Evolutionary conservation across 2,329 filamentous ascomycete species (phyloP), one percentile per base, ranked within the genome.

Genomic region (Sclerotiophoma versabilis): DNA sequence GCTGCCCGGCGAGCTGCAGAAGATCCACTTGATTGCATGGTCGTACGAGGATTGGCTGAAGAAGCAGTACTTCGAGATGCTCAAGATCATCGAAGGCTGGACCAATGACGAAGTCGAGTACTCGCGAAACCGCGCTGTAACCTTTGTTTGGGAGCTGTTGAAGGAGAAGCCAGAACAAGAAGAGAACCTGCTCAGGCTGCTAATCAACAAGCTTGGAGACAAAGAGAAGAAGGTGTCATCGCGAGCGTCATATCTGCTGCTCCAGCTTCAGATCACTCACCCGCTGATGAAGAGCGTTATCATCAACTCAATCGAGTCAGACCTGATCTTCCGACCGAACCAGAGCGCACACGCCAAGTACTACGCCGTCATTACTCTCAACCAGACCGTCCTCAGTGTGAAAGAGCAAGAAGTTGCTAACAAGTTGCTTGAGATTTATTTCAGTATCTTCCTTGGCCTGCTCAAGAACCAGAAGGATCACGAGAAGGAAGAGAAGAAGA

Each of bases 101-200:
- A 96, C 91, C 73, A 91, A 90, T 49, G 95, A 99, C 66, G 95
- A 98, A 77, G 90, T 99, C 48, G 91, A 96, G 70, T 98, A 93
- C 76, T 92, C 96, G 33, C 88, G 96, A 57, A 90, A 88, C 42
- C 87, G 91, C 62, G 90, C 93, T 3, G 83, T 99, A 37, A 95
- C 92, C 62, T 96, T 96, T 67, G 89, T 98, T 30, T 98, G 88
- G 72, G 92, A 93, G 59, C 80, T 99, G 32, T 80, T 99, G 57
- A 95, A 92, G 74, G 93, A 96, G 74, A 99, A 96, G 77, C 93
- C 95, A 0, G 95, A 99, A 75, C 95, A 99, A 72, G 95, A 99
- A 75, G 89, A 93, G 49, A 99, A 99, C 73, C 79, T 99, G 59
- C 80, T 99, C 57, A 87, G 93, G 48, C 80, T 99, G 50, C 79